Conservation (phyloP, 2,329 filamentous ascomycete genomes). For the Pseudophaeomoniella oleicola region DNA sequence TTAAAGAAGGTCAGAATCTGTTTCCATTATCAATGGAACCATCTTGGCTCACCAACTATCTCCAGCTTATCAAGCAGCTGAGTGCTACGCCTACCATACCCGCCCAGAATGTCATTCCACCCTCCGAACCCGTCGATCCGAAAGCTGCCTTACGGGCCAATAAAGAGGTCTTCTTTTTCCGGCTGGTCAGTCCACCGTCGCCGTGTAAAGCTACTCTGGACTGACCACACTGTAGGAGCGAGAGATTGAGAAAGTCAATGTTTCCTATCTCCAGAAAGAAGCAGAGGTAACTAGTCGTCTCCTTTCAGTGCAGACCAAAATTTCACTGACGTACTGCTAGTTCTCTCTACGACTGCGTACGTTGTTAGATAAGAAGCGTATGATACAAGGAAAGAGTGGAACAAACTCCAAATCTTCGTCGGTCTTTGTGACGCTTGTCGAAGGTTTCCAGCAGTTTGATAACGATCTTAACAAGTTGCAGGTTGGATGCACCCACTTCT, state of each 20-base stretch:
- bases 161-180: constrained; percentile 97
- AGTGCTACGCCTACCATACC: constrained; percentile 77
- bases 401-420: constrained; percentile 75
- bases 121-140: constrained; percentile 47
- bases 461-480: constrained; percentile 91
- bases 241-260: constrained; percentile 96
- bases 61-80: constrained; percentile 95
- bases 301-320: no score
- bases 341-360: constrained; percentile 88
- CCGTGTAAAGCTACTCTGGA: background rate
- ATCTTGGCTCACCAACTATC: background rate
- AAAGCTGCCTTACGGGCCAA: constrained; percentile 87
- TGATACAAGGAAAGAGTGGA: constrained; percentile 64
- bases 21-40: background rate
- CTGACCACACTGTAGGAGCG: constrained; percentile 51
- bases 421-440: constrained; percentile 86
- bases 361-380: constrained; percentile 85
- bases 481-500: no score
- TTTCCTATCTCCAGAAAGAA: constrained; percentile 94
- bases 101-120: constrained; percentile 38
- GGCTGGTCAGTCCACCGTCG: constrained; percentile 50
- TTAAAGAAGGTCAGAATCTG: constrained; percentile 69
- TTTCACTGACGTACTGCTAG: constrained; percentile 28
- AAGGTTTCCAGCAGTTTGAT: constrained; percentile 94
- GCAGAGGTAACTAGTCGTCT: constrained; percentile 55